Evolutionary conservation across 106 monocot species (phyloP).

Genomic region (Dioscorea zingiberensis): DNA sequence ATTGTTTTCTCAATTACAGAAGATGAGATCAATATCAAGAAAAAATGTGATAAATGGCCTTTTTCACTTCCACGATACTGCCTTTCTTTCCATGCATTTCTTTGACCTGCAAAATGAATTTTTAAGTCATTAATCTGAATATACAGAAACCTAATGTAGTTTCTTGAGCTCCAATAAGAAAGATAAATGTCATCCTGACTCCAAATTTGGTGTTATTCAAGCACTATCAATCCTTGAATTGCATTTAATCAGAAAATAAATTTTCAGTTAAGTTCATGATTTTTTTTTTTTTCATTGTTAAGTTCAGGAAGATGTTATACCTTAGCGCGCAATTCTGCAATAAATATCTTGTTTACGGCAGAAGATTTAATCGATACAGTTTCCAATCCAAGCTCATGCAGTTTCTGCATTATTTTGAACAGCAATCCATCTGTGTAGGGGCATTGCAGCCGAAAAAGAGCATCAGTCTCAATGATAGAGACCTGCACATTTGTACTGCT

Average conservation of each 20-base stretch:
- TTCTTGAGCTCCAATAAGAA: no score
- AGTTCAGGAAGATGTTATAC: no score
- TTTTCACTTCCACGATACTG: slow-evolving; percentile 55
- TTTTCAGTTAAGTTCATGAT: neutral
- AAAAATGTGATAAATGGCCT: slow-evolving; percentile 29
- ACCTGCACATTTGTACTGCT: no score
- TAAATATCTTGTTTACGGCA: slow-evolving; percentile 9
- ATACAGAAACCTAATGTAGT: no score
- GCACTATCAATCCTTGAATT: no score
- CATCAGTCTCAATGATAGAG: no score
- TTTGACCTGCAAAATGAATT: slow-evolving; percentile 40
- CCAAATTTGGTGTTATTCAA: no score
- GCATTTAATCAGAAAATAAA: neutral
- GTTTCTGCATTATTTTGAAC: slow-evolving; percentile 46
- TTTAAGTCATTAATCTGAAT: neutral
- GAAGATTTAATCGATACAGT: slow-evolving; percentile 47
- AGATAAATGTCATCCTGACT: no score
- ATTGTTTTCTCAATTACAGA: no score
- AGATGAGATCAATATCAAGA: no score
- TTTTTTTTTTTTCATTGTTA: no score
- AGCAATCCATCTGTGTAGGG: slow-evolving; percentile 48
- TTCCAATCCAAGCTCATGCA: slow-evolving; percentile 44
- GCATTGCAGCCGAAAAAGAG: slow-evolving; percentile 64
- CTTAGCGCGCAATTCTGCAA: slow-evolving; percentile 67
- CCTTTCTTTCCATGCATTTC: slow-evolving; percentile 36